These are phyloP conservation scores for Psilocybe mexicana DNA, from an alignment of 1,284 basidiomycete genomes.

Conservation along the genomic window DNA sequence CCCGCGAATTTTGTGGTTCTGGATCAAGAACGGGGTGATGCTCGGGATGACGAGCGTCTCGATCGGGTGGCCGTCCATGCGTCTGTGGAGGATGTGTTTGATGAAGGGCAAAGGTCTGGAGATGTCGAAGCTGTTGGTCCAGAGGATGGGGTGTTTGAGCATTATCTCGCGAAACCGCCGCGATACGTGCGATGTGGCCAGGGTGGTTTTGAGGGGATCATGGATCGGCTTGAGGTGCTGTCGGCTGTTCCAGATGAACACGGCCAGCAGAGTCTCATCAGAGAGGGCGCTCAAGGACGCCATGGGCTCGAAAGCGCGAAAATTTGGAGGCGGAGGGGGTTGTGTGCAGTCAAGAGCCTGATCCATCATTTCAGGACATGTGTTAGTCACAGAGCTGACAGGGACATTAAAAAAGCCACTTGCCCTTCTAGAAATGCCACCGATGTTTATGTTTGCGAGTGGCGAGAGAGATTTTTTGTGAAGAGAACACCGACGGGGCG, in stretches of 20 bases:
- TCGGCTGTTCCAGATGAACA: not conserved
- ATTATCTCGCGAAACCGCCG: not conserved
- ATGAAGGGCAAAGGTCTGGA: not conserved
- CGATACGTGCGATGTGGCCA: slow-evolving; percentile 1
- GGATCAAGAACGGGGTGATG: not conserved
- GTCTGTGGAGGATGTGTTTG: not conserved
- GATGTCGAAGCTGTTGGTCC: not conserved
- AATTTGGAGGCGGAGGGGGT: not conserved
- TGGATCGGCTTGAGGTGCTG: not conserved
- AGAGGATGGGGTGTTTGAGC: not conserved
- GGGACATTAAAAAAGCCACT: too few species aligned
- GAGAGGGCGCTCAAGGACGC: not conserved
- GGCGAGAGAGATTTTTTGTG: too few species aligned
- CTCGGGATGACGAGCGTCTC: not conserved
- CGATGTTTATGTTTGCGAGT: too few species aligned
- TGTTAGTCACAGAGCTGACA: too few species aligned
- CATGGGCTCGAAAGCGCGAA: not conserved
- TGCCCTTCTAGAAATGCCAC: too few species aligned
- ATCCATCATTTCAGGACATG: too few species aligned
- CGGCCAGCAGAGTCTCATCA: not conserved
- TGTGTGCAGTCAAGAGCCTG: not conserved
- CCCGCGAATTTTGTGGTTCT: not conserved
- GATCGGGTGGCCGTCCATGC: not conserved
- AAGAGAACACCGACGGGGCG: too few species aligned
- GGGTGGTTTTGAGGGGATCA: not conserved